phyloP scores from a whole-genome alignment of 352 stramenopile genomes.

The Sclerospora graminicola region DNA sequence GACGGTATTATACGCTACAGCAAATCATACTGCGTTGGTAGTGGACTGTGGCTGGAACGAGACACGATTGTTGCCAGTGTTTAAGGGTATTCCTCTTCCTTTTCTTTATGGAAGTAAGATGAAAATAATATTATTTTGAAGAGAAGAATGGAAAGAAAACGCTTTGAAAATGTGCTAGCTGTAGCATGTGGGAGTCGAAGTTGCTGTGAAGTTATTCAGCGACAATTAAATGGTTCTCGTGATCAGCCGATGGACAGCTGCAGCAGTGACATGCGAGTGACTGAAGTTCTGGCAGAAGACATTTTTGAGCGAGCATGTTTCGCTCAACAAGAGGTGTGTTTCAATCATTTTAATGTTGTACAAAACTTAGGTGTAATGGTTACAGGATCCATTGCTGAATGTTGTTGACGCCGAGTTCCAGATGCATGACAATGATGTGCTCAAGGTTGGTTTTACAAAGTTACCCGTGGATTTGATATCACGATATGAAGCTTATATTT shows the following conservation, averaged over 20 bases:
- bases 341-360: neutral
- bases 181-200: conserved; percentile 30
- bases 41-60: conserved; percentile 72
- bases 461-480: neutral
- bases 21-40: conserved; percentile 65
- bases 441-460: conserved; percentile 21
- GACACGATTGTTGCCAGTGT: conserved; percentile 65
- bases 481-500: neutral
- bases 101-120: conserved; percentile 53
- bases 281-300: conserved; percentile 32
- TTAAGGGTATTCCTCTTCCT: conserved; percentile 70
- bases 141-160: neutral
- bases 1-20: conserved; percentile 56
- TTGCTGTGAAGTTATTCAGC: conserved; percentile 32
- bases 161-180: conserved; percentile 15
- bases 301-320: conserved; percentile 74
- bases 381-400: conserved; percentile 18
- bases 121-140: neutral
- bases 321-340: conserved; percentile 35
- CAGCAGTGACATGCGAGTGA: conserved; percentile 5
- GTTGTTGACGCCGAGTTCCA: conserved; percentile 39
- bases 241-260: conserved; percentile 18
- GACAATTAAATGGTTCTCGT: conserved; percentile 15
- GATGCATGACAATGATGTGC: conserved; percentile 19
- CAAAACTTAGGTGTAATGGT: neutral